A percentile compares a stretch with the other conserved stretches of the same genome.
phyloP scores from a whole-genome alignment of 2,329 filamentous ascomycete genomes.

The Escovopsis sp. region DNA sequence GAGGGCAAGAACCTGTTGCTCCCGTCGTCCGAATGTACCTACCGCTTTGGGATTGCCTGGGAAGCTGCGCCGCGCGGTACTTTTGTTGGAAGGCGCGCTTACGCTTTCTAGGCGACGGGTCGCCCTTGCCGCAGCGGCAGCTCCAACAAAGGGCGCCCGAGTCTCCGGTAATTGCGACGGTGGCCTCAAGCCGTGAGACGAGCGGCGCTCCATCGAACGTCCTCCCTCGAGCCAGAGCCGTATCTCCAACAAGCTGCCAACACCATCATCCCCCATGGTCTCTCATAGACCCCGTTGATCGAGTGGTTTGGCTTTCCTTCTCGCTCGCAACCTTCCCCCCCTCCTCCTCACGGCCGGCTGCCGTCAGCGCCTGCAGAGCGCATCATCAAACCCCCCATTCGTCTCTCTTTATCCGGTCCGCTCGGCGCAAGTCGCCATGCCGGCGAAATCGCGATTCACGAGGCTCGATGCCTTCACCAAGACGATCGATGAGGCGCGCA shows the following conservation, averaged over 20 bases:
- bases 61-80: too few species aligned
- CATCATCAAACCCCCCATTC: not conserved
- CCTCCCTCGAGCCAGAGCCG: slow-evolving; percentile 4
- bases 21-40: too few species aligned
- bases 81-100: too few species aligned
- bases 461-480: slow-evolving; percentile 98
- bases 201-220: not conserved
- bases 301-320: not conserved
- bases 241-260: slow-evolving; percentile 1
- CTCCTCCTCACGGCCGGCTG: not conserved
- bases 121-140: not conserved
- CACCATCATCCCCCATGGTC: slow-evolving; percentile 1
- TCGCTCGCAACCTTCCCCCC: not conserved
- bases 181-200: slow-evolving; percentile 15
- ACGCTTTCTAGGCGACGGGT: too few species aligned
- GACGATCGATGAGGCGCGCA: slow-evolving; percentile 93
- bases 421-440: slow-evolving; percentile 38
- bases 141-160: not conserved
- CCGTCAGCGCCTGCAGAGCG: not conserved
- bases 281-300: slow-evolving; percentile 3
- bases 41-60: too few species aligned
- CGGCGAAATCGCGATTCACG: slow-evolving; percentile 84
- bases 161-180: slow-evolving; percentile 18
- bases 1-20: too few species aligned
- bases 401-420: not conserved